A percentile compares a stretch with the other conserved stretches of the same genome.
Conservation (phyloP, 257 asterid genomes). For the Cruciata laevipes region DNA sequence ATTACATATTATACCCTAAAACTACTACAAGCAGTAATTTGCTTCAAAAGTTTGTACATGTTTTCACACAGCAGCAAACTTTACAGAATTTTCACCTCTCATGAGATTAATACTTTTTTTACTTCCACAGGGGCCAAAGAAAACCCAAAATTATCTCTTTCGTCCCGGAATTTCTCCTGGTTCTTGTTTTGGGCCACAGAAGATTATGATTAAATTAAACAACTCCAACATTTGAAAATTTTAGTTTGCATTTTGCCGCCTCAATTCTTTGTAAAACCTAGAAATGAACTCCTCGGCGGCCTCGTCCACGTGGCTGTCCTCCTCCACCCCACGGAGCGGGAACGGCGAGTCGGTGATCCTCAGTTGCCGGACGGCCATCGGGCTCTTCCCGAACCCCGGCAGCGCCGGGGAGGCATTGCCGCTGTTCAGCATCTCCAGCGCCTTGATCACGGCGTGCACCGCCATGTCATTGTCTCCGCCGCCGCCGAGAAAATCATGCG, state of each 20-base stretch:
- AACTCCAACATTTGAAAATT: not conserved
- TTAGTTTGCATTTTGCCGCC: constrained; percentile 19
- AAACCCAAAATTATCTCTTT: constrained; percentile 1
- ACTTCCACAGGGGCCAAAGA: not conserved
- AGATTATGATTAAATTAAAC: not conserved
- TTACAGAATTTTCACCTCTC: not conserved
- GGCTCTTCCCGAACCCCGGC: constrained; percentile 65
- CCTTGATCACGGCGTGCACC: constrained; percentile 22
- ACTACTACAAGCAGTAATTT: not conserved
- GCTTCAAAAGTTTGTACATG: constrained; percentile 11
- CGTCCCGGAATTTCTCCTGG: not conserved
- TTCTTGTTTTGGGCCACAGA: not conserved
- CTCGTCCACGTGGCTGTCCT: constrained; percentile 21
- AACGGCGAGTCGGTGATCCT: constrained; percentile 37
- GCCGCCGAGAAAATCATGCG: constrained; percentile 14
- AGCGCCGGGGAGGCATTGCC: constrained; percentile 55
- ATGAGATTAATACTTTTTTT: too few species aligned
- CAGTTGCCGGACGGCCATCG: constrained; percentile 45
- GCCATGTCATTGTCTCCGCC: constrained; percentile 13
- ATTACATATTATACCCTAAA: not conserved
- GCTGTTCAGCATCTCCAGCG: constrained; percentile 33
- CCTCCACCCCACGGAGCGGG: constrained; percentile 19
- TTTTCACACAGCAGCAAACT: not conserved
- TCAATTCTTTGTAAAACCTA: constrained; percentile 25
- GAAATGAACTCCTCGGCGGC: constrained; percentile 35